Evolutionary conservation across 306 rosid species (phyloP).

Genomic region (Dalbergia cochinchinensis): DNA sequence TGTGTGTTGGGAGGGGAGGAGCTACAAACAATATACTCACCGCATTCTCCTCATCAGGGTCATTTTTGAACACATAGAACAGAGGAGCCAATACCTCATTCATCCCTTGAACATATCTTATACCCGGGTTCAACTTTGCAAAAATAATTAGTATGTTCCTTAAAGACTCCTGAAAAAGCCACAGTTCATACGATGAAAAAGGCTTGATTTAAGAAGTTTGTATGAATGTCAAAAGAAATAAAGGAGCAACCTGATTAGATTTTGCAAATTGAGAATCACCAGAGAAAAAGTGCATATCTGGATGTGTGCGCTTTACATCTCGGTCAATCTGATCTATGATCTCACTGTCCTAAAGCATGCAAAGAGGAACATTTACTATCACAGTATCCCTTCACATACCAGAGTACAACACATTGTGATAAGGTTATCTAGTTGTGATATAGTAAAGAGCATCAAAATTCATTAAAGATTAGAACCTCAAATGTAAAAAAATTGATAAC

Average conservation of each 20-base stretch:
- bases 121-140: conserved; percentile 97
- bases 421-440: neutral
- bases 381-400: conserved; percentile 59
- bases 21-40: conserved; percentile 58
- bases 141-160: conserved; percentile 83
- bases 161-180: conserved; percentile 81
- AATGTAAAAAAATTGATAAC: neutral
- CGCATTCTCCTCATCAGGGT: conserved; percentile 86
- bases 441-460: neutral
- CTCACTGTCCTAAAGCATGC: conserved; percentile 81
- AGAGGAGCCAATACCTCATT: conserved; percentile 97
- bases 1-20: neutral
- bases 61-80: conserved; percentile 85
- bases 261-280: conserved; percentile 90
- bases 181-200: neutral
- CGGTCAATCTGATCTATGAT: conserved; percentile 97
- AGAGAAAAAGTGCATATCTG: conserved; percentile 94
- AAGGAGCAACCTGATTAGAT: conserved; percentile 77
- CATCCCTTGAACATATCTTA: conserved; percentile 99
- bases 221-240: conserved; percentile 31
- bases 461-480: neutral
- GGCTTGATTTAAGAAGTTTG: conserved; percentile 4
- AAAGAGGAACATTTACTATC: conserved; percentile 39
- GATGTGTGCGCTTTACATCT: conserved; percentile 99
- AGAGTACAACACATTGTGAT: conserved; percentile 62